A percentile compares a stretch with the other conserved stretches of the same genome.
Conservation (phyloP, 1,284 basidiomycete genomes). For the Rugosomyces carneus region DNA sequence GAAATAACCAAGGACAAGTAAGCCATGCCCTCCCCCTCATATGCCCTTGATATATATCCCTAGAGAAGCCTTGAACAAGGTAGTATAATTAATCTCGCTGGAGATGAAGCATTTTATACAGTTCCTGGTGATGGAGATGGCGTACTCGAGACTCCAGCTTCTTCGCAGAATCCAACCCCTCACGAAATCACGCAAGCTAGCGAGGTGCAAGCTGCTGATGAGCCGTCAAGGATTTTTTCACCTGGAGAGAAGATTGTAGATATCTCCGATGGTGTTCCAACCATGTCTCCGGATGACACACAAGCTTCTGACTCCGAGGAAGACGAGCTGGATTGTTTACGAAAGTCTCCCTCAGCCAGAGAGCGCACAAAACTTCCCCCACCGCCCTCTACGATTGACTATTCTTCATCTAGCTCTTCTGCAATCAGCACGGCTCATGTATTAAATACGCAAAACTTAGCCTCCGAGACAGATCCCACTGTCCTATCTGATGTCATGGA, state of each 20-base stretch:
- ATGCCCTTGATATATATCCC: conserved; percentile 7
- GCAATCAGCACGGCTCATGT: background rate
- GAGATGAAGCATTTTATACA: conserved; percentile 16
- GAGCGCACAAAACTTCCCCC: background rate
- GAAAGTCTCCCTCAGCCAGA: conserved; percentile 12
- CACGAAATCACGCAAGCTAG: conserved; percentile 1
- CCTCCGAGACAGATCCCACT: background rate
- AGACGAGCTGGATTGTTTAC: conserved; percentile 27
- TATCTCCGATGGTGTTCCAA: background rate
- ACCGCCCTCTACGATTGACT: background rate
- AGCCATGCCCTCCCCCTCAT: conserved; percentile 18
- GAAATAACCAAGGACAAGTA: conserved; percentile 43
- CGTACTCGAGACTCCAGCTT: background rate
- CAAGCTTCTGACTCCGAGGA: conserved; percentile 18
- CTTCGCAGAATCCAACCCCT: background rate
- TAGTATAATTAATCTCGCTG: conserved; percentile 27
- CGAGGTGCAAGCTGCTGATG: background rate
- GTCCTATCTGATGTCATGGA: background rate
- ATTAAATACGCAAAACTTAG: background rate
- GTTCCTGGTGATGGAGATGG: background rate
- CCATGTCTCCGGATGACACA: background rate
- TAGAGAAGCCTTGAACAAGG: conserved; percentile 26
- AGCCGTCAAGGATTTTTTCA: background rate
- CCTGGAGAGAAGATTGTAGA: background rate
- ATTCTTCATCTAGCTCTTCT: background rate